Conservation (phyloP, 192 early-diverging fungal species). For the Linnemannia schmuckeri region DNA sequence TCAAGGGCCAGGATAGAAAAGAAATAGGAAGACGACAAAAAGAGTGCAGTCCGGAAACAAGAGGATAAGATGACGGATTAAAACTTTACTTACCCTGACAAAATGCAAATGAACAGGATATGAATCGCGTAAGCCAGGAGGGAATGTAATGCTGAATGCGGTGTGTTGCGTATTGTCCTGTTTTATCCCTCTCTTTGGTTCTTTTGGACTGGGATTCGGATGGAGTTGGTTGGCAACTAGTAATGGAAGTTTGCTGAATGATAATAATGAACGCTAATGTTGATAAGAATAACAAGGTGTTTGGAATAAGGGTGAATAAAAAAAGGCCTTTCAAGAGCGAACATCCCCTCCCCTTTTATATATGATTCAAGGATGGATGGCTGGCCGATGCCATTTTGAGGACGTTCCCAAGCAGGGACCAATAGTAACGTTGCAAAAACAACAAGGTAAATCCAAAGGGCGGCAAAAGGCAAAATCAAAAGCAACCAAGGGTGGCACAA, state of each 20-base stretch:
- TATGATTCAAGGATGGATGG: background rate
- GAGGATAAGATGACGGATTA: background rate
- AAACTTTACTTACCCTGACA: background rate
- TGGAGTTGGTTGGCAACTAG: background rate
- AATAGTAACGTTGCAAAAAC: background rate
- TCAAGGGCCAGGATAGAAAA: background rate
- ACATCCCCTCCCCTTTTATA: background rate
- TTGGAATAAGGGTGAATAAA: background rate
- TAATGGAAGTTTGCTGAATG: background rate
- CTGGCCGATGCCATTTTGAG: constrained; percentile 9
- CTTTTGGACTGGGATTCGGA: background rate
- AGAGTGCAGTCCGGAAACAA: background rate
- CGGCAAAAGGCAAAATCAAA: background rate
- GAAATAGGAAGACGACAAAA: background rate
- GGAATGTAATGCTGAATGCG: background rate
- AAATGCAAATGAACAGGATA: background rate
- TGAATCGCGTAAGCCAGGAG: background rate
- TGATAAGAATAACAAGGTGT: background rate
- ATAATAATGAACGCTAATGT: background rate
- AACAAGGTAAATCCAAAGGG: background rate
- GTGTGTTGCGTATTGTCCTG: background rate
- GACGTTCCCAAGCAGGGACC: background rate
- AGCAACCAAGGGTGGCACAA: background rate
- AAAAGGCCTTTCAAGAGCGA: background rate
- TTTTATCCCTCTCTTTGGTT: background rate